phyloP scores from a whole-genome alignment of 306 rosid species.

The Senna tora region DNA sequence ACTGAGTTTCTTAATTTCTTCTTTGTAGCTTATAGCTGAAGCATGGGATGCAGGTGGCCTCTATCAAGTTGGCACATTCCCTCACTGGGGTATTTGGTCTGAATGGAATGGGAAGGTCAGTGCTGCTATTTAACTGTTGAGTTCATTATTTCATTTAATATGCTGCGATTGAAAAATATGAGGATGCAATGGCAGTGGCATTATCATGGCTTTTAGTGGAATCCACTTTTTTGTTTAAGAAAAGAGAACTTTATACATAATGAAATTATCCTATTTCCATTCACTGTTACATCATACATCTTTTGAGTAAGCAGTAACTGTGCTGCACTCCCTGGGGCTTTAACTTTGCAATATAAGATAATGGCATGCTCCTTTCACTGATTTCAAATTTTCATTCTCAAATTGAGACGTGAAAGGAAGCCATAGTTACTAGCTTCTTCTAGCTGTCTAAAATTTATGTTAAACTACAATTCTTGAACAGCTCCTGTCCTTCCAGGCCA shows the following conservation, averaged over 20 bases:
- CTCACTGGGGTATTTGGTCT: conserved; percentile 98
- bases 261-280: conserved; percentile 22
- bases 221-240: not conserved
- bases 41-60: conserved; percentile 99
- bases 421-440: not conserved
- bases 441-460: not conserved
- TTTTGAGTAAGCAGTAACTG: not conserved
- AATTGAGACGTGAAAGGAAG: not conserved
- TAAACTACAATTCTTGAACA: conserved; percentile 1
- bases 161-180: conserved; percentile 21
- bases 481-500: not conserved
- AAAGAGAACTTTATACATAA: conserved; percentile 14
- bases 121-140: conserved; percentile 34
- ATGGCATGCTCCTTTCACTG: not conserved
- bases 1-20: conserved; percentile 32
- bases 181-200: conserved; percentile 19
- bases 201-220: conserved; percentile 27
- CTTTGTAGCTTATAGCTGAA: conserved; percentile 88
- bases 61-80: conserved; percentile 95
- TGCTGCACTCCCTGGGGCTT: not conserved
- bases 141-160: conserved; percentile 18
- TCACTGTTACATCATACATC: not conserved
- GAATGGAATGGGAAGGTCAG: conserved; percentile 99
- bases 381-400: not conserved
- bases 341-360: conserved; percentile 12